phyloP scores from a whole-genome alignment of 768 basidiomycete genomes.

The Boletus subcaerulescens region DNA sequence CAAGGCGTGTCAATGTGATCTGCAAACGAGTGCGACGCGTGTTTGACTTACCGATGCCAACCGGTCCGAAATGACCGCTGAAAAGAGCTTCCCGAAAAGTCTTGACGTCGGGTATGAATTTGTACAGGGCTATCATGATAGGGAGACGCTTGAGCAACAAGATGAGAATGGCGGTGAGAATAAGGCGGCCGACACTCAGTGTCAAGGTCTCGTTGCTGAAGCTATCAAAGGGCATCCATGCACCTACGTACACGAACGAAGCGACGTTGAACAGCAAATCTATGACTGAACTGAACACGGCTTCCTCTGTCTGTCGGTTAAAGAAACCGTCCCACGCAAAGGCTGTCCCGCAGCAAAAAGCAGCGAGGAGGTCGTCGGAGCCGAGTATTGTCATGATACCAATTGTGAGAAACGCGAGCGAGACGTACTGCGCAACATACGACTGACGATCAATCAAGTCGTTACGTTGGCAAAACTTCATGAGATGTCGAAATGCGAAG shows the following conservation, averaged over 20 bases:
- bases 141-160: constrained; percentile 83
- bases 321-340: constrained; percentile 98
- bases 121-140: constrained; percentile 77
- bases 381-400: constrained; percentile 84
- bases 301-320: constrained; percentile 91
- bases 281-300: constrained; percentile 93
- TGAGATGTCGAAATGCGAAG: constrained; percentile 77
- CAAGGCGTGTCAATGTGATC: constrained; percentile 1
- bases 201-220: constrained; percentile 68
- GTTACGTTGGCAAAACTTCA: constrained; percentile 88
- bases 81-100: constrained; percentile 92
- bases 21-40: background rate
- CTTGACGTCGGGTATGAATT: constrained; percentile 95
- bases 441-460: constrained; percentile 92
- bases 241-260: constrained; percentile 93
- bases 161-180: constrained; percentile 81
- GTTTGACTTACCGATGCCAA: constrained; percentile 58
- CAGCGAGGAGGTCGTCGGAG: constrained; percentile 90
- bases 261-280: constrained; percentile 95
- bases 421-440: constrained; percentile 89
- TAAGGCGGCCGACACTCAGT: constrained; percentile 77
- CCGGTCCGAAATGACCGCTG: constrained; percentile 93
- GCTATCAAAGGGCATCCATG: constrained; percentile 91
- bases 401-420: constrained; percentile 78
- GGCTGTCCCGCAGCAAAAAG: constrained; percentile 92